phyloP scores from a whole-genome alignment of 1,284 basidiomycete species.

The Polyporus tsugae region DNA sequence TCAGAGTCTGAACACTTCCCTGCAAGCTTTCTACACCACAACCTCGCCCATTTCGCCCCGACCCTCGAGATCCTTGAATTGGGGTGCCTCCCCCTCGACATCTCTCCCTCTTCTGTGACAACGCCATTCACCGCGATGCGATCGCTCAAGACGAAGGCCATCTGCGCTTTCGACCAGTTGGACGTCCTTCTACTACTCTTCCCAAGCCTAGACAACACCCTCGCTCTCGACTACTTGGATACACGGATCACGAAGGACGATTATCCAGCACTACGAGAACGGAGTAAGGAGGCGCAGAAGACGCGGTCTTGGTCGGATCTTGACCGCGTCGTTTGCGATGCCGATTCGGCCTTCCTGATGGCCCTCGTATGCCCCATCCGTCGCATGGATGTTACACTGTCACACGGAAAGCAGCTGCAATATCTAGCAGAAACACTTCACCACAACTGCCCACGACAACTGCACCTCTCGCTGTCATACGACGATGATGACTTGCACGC shows the following conservation, averaged over 20 bases:
- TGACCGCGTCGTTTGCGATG: neutral
- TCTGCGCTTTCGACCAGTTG: neutral
- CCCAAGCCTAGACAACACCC: neutral
- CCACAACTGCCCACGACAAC: neutral
- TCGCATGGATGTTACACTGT: neutral
- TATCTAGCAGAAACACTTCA: neutral
- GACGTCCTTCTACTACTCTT: neutral
- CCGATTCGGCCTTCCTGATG: neutral
- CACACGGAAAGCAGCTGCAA: neutral
- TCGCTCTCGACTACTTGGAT: neutral
- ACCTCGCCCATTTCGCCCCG: neutral
- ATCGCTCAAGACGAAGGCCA: neutral
- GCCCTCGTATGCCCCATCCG: neutral
- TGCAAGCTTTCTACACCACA: neutral
- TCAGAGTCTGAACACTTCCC: neutral
- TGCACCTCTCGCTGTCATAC: neutral
- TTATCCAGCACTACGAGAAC: neutral
- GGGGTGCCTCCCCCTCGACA: neutral
- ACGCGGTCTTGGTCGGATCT: neutral
- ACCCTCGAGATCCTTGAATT: neutral
- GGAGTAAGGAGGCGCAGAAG: neutral
- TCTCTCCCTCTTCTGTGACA: neutral
- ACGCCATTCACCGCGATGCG: neutral
- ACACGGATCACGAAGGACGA: neutral
- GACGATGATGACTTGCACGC: neutral